Base-by-base conservation (phyloP, 2,329 filamentous ascomycete genomes). In the Diaporthe vexans region DNA sequence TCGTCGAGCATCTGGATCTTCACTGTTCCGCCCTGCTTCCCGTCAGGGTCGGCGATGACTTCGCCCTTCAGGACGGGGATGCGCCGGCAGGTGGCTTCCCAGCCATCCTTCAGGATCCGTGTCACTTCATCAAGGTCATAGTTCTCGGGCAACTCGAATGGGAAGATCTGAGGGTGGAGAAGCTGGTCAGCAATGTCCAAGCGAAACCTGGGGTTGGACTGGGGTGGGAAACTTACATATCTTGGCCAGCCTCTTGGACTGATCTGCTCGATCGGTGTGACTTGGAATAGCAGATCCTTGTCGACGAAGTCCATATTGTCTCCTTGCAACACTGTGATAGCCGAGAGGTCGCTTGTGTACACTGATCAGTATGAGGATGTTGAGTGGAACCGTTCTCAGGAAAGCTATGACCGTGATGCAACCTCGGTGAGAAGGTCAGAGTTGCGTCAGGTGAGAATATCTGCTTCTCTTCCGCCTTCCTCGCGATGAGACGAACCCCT, bases 1-100 rank as follows among this genome's bases (percentile, higher is more conserved):
- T 78, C 63, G 29, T 77, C 76, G 13, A 80, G 76, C 56, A 77
- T 81, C 13, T 79, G 77, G 29, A 82, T 75, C 61, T 81, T 83
- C 69, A 82, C 40, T 8, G 81, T 79, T 3, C 82, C 82, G 19
- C 76, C 78, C 73, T 83, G 82, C 33, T 78, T 80, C 2, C 79
- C 76, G 4, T 80, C 78, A 9, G 74, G 43, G 68, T 83, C 81
- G 1, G 81, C 79, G 2, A 84, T 76, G 17, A 78, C 80, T 72
- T 84, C 82, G 43, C 81, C 82, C 0, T 61, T 79, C 17, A 82
- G 77, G 13, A 79, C 79, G 4, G 81, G 79, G 24, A 84, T 76
- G 11, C 79, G 78, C 56, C 76, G 74, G 63, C 78, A 79, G 19
- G 81, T 77, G n/a, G 75, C 77, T 33, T 81, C 78, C 48, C 81